phyloP scores from a whole-genome alignment of 2,329 filamentous ascomycete genomes.

The Stachybotrys chlorohalonatus region DNA sequence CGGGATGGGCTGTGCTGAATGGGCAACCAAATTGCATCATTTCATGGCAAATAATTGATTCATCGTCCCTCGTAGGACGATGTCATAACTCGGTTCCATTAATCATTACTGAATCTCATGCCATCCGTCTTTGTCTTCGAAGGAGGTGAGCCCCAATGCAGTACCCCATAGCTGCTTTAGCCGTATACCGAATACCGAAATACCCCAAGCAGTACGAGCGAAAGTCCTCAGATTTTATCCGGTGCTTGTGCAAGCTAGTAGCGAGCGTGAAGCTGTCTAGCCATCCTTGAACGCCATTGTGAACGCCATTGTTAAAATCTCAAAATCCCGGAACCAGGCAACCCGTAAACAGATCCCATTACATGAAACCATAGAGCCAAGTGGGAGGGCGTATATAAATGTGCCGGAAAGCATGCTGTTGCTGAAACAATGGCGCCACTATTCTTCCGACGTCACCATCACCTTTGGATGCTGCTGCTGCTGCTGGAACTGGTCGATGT shows the following conservation, averaged over 20 bases:
- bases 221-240: neutral
- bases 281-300: neutral
- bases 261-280: neutral
- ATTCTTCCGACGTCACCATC: slow-evolving; percentile 13
- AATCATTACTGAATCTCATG: neutral
- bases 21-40: too few species aligned
- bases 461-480: slow-evolving; percentile 10
- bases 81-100: neutral
- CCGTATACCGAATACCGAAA: neutral
- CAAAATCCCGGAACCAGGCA: too few species aligned
- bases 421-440: neutral
- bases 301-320: neutral
- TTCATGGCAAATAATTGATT: neutral
- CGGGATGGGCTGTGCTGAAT: neutral
- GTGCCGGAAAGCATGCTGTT: neutral
- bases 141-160: neutral
- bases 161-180: neutral
- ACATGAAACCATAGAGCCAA: slow-evolving; percentile 1
- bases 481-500: slow-evolving; percentile 36
- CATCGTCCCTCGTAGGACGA: neutral
- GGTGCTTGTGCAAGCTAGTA: neutral
- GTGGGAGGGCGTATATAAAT: neutral
- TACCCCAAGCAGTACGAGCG: neutral
- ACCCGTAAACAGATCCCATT: neutral
- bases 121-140: neutral